Base-by-base conservation (phyloP, 495 filamentous ascomycete species). In the Sordaria brevicollis region DNA sequence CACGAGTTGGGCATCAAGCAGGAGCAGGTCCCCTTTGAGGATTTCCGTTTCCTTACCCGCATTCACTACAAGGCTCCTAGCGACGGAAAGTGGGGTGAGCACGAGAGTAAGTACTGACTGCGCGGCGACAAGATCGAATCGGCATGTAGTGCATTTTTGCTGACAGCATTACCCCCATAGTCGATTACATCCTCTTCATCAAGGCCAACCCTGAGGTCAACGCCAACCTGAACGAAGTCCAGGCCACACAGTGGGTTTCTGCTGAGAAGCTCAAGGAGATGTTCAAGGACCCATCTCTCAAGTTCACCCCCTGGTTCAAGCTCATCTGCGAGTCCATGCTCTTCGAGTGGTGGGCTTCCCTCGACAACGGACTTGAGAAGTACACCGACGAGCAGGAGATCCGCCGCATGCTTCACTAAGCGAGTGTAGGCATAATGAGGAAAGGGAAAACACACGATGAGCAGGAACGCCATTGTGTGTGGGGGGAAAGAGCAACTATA, bases 141-240 rank as follows among this genome's bases (percentile, higher is more conserved):
- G 15, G 13, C 34, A 17, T 3, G 2, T 68, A 19, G 19, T 54
- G n/a, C 25, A n/a, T 10, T 49, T 73, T 68, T 71, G 65, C 68
- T 72, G 33, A 72, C 70, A 54, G 35, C n/a, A 34, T 29, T 36
- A 17, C 39, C 66, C 75, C n/a, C 67, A 68, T 49, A 97, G 93
- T 99, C 77, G 95, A 99, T 80, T 99, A 99, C 79, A 99, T 99
- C 71, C 90, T 99, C 68, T 96, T 99, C 83, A 97, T 97, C 85
- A 92, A 96, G 81, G 91, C 93, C 38, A 88, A 96, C 74, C 93
- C 97, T 68, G 91, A 96, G 74, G 79, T 97, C 70, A 78, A 90
- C 41, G 78, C 85, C 72, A 99, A 91, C 83, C 84, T 83, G 35
- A 99, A 99, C 80, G 95, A 99, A 83, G 94, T 92, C 34, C 86